Evolutionary conservation across 176 grass and related monocot species (phyloP).

Genomic region (Metroxylon sagu): DNA sequence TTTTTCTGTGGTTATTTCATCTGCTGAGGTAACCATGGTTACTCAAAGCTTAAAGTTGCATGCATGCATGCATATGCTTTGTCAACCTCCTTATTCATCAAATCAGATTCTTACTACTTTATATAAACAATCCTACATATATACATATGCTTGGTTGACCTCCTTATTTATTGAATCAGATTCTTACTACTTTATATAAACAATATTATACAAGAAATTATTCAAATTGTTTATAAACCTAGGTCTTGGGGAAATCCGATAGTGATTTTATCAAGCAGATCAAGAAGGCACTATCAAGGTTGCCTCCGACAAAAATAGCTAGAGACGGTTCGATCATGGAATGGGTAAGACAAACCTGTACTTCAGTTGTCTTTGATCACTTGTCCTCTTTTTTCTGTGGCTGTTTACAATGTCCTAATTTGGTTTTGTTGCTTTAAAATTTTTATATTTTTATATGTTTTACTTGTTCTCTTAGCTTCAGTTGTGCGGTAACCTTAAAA

Average conservation of each 20-base stretch:
- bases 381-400: background rate
- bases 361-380: constrained; percentile 9
- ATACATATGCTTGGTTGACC: too few relatives aligned
- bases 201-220: too few relatives aligned
- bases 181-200: too few relatives aligned
- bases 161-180: too few relatives aligned
- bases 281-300: constrained; percentile 44
- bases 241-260: constrained; percentile 62
- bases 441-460: constrained; percentile 4
- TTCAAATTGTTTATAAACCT: background rate
- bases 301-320: constrained; percentile 63
- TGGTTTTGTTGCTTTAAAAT: background rate
- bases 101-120: too few relatives aligned
- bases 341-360: constrained; percentile 47
- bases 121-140: background rate
- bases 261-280: constrained; percentile 54
- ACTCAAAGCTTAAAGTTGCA: background rate
- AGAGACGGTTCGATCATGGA: constrained; percentile 88
- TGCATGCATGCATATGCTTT: background rate
- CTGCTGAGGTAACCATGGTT: constrained; percentile 46
- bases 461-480: constrained; percentile 1
- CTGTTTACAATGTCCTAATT: background rate
- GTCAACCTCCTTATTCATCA: too few relatives aligned
- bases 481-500: background rate
- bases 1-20: constrained; percentile 50